phyloP scores from a whole-genome alignment of 2,329 filamentous ascomycete genomes.

The Colletotrichum eleusines region DNA sequence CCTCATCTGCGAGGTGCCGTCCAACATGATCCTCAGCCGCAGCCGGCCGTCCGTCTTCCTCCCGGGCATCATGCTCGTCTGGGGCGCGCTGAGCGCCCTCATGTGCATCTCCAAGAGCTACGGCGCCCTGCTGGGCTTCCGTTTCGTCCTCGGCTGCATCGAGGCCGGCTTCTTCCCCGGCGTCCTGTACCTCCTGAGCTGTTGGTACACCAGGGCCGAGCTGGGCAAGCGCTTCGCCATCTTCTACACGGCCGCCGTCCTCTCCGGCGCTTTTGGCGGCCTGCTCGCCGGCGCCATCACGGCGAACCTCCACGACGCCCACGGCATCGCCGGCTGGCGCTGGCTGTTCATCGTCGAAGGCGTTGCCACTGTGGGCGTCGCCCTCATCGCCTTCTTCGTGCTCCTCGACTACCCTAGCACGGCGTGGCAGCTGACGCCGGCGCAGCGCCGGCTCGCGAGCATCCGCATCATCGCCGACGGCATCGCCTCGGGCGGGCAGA shows the following conservation, averaged over 20 bases:
- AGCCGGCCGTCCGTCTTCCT: slow-evolving; percentile 63
- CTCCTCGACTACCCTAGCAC: slow-evolving; percentile 78
- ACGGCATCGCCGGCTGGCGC: slow-evolving; percentile 63
- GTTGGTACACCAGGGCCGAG: slow-evolving; percentile 62
- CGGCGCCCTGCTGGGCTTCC: slow-evolving; percentile 57
- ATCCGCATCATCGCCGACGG: slow-evolving; percentile 57
- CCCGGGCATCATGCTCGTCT: slow-evolving; percentile 64
- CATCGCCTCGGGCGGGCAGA: slow-evolving; percentile 50
- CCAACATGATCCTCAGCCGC: slow-evolving; percentile 64
- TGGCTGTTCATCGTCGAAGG: slow-evolving; percentile 72
- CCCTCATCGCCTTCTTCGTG: slow-evolving; percentile 73
- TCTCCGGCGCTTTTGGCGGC: slow-evolving; percentile 65
- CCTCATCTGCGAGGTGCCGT: slow-evolving; percentile 65
- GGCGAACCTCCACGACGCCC: slow-evolving; percentile 58
- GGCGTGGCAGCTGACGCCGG: slow-evolving; percentile 67
- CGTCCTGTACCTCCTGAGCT: slow-evolving; percentile 64
- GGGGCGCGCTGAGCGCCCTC: slow-evolving; percentile 58
- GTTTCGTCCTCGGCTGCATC: slow-evolving; percentile 63
- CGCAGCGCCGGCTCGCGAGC: slow-evolving; percentile 71
- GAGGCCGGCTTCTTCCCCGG: slow-evolving; percentile 66
- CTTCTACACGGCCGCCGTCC: slow-evolving; percentile 68
- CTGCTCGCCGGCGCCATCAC: slow-evolving; percentile 61
- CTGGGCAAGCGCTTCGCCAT: slow-evolving; percentile 64
- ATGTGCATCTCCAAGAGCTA: slow-evolving; percentile 64
- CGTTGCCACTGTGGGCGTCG: slow-evolving; percentile 72